A percentile compares a stretch with the other conserved stretches of the same genome.
These are phyloP conservation scores for Solanum appendiculatum DNA, from an alignment of 257 asterid species.

Conservation along the genomic window DNA sequence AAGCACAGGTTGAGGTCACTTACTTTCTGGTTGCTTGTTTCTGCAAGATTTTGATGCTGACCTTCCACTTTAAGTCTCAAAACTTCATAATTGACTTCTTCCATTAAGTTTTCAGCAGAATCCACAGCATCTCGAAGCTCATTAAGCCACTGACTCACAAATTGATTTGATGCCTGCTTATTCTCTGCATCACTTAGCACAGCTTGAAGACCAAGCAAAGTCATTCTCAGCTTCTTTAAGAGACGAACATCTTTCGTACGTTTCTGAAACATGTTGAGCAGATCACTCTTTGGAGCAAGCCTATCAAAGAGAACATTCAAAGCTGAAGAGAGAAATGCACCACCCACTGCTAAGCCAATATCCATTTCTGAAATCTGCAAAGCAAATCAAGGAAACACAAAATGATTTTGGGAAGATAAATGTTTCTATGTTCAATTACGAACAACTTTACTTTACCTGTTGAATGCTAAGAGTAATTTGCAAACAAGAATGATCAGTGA, in stretches of 20 bases:
- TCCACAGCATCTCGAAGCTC: background rate
- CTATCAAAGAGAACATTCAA: background rate
- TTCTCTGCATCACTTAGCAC: slow-evolving; percentile 17
- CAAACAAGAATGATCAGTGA: background rate
- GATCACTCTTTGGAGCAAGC: background rate
- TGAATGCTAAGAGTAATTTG: background rate
- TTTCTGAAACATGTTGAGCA: background rate
- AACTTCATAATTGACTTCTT: background rate
- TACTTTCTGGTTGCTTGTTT: background rate
- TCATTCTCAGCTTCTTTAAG: background rate
- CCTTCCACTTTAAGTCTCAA: background rate
- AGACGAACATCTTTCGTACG: background rate
- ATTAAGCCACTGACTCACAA: slow-evolving; percentile 4
- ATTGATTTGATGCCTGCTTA: background rate
- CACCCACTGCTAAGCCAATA: background rate
- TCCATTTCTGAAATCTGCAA: background rate
- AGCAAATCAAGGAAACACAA: background rate
- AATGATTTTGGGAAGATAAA: background rate
- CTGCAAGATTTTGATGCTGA: background rate
- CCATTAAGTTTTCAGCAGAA: background rate
- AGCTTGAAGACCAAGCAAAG: background rate
- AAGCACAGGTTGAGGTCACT: background rate
- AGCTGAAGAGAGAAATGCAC: background rate
- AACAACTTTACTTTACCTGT: background rate
- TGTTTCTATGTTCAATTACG: background rate